phyloP scores from a whole-genome alignment of 2,329 filamentous ascomycete genomes.

The Colletotrichum sp. region DNA sequence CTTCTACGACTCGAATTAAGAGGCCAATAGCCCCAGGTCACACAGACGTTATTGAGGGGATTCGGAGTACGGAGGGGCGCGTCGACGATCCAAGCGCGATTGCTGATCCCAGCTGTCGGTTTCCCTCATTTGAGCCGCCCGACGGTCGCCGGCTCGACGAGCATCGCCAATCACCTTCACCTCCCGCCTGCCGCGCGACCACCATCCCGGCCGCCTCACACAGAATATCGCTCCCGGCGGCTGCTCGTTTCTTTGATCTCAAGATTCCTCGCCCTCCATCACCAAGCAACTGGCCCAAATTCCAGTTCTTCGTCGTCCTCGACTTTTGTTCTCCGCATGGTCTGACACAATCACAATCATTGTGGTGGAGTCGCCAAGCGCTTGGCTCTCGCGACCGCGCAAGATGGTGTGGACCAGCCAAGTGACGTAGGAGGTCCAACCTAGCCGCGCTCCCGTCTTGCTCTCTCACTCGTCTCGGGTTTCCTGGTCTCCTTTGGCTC shows the following conservation, averaged over 20 bases:
- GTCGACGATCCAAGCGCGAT: slow-evolving; percentile 17
- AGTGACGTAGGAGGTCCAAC: slow-evolving; percentile 19
- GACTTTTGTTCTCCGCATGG: background rate
- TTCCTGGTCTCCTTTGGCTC: background rate
- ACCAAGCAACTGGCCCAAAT: background rate
- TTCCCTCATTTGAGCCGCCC: slow-evolving; percentile 6
- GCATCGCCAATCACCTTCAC: background rate
- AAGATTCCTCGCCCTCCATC: background rate
- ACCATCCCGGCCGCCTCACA: background rate
- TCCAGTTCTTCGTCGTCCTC: background rate
- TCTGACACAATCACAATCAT: slow-evolving; percentile 14
- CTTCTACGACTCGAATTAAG: background rate
- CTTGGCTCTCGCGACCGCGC: slow-evolving; percentile 18
- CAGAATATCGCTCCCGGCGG: slow-evolving; percentile 3
- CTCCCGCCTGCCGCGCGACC: background rate
- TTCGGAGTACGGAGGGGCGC: background rate
- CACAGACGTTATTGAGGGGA: background rate
- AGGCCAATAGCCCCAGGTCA: background rate
- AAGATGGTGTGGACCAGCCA: slow-evolving; percentile 19
- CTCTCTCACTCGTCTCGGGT: background rate
- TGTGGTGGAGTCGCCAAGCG: slow-evolving; percentile 14
- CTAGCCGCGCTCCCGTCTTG: background rate
- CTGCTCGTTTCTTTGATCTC: background rate
- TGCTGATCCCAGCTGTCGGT: slow-evolving; percentile 11
- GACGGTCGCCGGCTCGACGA: background rate